Base-by-base conservation (phyloP, 805 yeast genomes). In the Lachancea sp. region DNA sequence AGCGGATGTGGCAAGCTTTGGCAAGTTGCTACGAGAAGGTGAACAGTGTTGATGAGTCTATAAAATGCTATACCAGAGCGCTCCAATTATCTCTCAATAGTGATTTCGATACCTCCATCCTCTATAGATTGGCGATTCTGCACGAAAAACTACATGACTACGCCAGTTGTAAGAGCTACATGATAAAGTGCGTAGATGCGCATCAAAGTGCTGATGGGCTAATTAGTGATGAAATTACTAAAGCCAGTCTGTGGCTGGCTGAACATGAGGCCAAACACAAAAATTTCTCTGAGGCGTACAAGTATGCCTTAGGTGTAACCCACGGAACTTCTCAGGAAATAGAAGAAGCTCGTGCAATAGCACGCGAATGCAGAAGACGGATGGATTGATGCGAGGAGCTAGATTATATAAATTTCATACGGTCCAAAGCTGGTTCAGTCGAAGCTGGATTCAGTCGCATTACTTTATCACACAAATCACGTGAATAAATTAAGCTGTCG, bases 1-100 rank as follows among this genome's bases (percentile, higher is more conserved):
- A 83, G 52, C 69, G 98, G 49, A 88, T 90, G 86, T 92, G 99
- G 99, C 85, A 80, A 49, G 97, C 97, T 0, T 71, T 90, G 31
- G 97, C 89, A 0, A 80, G 81, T 51, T 87, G 97, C 61, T 89
- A 79, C 60, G 92, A 85, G 50, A 84, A 84, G 54, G 71, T 88
- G 26, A 77, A 76, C 18, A 81, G 85, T 45, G 63, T 66, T 19
- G 72, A 70, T 11, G 95, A 89, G 47, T 80, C 97, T 0, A 73
- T 88, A 19, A 83, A 80, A 55, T 80, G 92, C 12, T 89, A 83
- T 58, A 79, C 80, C 49, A 80, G 88, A 52, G 96, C 96, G 0
- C 63, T 84, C 24, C 68, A 67, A 19, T 63, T 75, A 31, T 65
- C 74, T 0, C 59, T 66, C 19, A 72, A 77, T 15, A 73, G 80